Evolutionary conservation across 768 basidiomycete species (phyloP).

Genomic region (Ephemerocybe angulata): DNA sequence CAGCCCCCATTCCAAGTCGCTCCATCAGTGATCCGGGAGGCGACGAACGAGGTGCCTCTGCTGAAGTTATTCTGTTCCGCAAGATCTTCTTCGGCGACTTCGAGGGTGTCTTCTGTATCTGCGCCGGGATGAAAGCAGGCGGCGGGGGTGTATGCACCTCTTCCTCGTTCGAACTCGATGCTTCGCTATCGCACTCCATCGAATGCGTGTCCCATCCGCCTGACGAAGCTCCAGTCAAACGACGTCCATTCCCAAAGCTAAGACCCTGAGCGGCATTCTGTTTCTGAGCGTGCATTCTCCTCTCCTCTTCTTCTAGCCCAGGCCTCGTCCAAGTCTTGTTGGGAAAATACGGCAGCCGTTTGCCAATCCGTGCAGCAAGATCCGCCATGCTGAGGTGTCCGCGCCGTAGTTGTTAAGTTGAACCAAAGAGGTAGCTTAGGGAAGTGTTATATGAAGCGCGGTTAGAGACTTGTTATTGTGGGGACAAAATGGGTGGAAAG

Average conservation of each 20-base stretch:
- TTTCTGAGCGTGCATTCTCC: not conserved
- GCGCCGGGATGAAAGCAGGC: not conserved
- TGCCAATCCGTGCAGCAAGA: not conserved
- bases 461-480: not conserved
- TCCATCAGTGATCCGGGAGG: not conserved
- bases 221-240: not conserved
- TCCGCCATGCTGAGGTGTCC: not conserved
- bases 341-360: not conserved
- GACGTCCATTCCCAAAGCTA: constrained; percentile 1
- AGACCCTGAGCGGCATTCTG: not conserved
- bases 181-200: not conserved
- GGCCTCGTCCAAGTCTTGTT: constrained; percentile 1
- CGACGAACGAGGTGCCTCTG: not conserved
- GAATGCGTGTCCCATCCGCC: not conserved
- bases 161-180: not conserved
- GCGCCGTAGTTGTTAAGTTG: too few species aligned
- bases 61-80: not conserved
- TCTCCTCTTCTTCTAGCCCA: not conserved
- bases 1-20: not conserved
- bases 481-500: not conserved
- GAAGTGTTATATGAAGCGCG: too few species aligned
- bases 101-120: not conserved
- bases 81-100: not conserved
- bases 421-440: too few species aligned
- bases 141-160: not conserved